These are phyloP conservation scores for Pulveroboletus frians DNA, from an alignment of 768 basidiomycete genomes.

Conservation along the genomic window DNA sequence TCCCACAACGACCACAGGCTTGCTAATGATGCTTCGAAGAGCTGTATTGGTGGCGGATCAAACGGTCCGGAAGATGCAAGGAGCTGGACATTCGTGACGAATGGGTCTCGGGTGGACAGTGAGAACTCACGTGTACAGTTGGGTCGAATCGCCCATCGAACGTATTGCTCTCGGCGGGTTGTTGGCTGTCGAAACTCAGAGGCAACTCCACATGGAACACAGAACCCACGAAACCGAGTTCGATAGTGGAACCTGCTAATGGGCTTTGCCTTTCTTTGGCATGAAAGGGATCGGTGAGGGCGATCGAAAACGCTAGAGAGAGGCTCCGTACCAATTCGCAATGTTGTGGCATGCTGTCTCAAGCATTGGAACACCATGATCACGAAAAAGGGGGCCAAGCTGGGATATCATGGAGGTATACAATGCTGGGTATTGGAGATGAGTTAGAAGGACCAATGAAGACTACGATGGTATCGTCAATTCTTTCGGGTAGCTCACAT, in stretches of 20 bases:
- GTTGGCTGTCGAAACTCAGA: conserved; percentile 62
- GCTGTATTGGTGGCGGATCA: conserved; percentile 49
- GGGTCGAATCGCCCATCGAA: conserved; percentile 52
- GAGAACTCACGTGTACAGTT: conserved; percentile 39
- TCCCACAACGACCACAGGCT: conserved; percentile 91
- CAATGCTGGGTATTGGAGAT: conserved; percentile 76
- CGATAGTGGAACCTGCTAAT: conserved; percentile 55
- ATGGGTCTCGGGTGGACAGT: not conserved
- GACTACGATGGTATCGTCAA: conserved; percentile 11
- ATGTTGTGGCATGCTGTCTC: conserved; percentile 86
- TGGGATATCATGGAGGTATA: conserved; percentile 64
- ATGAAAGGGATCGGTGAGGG: conserved; percentile 11
- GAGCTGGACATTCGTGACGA: conserved; percentile 42
- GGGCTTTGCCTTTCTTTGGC: conserved; percentile 74
- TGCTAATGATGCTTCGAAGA: conserved; percentile 60
- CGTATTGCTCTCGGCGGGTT: conserved; percentile 52
- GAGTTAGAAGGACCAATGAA: conserved; percentile 72
- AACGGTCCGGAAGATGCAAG: conserved; percentile 61
- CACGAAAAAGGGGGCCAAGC: conserved; percentile 70
- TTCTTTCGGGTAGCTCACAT: not conserved
- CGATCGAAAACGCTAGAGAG: not conserved
- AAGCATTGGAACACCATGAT: conserved; percentile 73
- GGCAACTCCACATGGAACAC: conserved; percentile 74
- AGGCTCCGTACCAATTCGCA: conserved; percentile 63
- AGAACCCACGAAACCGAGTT: conserved; percentile 80